Base-by-base conservation (phyloP, 1,284 basidiomycete species). In the Malassezia sympodialis region DNA sequence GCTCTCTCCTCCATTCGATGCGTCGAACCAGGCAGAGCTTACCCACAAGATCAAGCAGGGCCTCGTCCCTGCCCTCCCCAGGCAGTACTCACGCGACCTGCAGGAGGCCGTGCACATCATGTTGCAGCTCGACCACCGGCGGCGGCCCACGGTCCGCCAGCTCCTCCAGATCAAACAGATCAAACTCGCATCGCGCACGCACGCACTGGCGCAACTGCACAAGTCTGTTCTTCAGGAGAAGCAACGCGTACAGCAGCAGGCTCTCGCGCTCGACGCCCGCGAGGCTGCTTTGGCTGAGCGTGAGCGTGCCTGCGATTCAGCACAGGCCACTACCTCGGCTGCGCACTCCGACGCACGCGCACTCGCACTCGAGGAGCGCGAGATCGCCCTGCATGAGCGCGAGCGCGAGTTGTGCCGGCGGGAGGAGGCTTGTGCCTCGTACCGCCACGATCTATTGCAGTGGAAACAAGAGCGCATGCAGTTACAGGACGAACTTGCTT, bases 1-100 rank as follows among this genome's bases (percentile, higher is more conserved):
- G 0, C 45, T 46, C 26, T 51, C 56, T 76, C 89, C 88, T 0
- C 89, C 89, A 10, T 91, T 91, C 66, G 87, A 90, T 76, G 88
- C 89, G 0, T 84, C 87, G 72, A 89, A 88, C 0, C 88, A 90
- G 61, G 80, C 82, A 0, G 88, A 91, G 69, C 79, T 91, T 11
- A 87, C 84, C 52, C 83, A 84, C 59, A 81, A 85, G 56, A 87
- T 93, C 69, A 80, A 87, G 52, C 88, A 87, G 62, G 87, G 86
- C 14, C 82, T 86, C 21, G 87, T 91, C 72, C 89, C 89, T 12
- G 86, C 86, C 12, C 76, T 93, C 48, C 89, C 88, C 0, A 80
- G 83, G 61, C 82, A 83, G 3, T 91, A 91, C 70, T 88, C 86
- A 14, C 82, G 83, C 53, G 78, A 82, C 2, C 75, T 90, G 27